phyloP scores from a whole-genome alignment of 768 basidiomycete genomes.

The Daedaleopsis sinensis region DNA sequence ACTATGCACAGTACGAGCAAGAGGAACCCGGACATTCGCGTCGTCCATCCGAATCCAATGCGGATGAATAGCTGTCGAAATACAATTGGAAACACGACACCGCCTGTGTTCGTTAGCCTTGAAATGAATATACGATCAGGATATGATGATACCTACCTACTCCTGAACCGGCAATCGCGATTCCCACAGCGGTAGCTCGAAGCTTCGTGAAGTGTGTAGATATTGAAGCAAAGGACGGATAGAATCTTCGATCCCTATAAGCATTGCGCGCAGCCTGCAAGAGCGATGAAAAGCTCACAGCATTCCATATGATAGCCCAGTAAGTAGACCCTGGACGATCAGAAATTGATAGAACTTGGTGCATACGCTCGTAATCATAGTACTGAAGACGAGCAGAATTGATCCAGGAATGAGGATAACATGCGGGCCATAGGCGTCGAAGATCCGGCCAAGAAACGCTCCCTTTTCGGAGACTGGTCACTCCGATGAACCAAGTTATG shows the following conservation, averaged over 20 bases:
- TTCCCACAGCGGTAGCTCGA: constrained; percentile 71
- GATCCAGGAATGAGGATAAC: constrained; percentile 56
- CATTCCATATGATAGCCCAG: constrained; percentile 65
- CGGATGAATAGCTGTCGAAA: constrained; percentile 57
- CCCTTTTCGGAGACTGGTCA: constrained; percentile 44
- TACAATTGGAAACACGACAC: constrained; percentile 69
- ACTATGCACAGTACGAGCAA: constrained; percentile 49
- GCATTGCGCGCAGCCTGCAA: neutral
- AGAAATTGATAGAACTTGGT: constrained; percentile 62
- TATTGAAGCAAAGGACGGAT: constrained; percentile 67
- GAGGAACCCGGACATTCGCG: constrained; percentile 58
- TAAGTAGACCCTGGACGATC: constrained; percentile 63
- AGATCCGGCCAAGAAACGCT: constrained; percentile 59
- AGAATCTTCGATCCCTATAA: constrained; percentile 52
- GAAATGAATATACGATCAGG: neutral
- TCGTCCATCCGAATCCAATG: constrained; percentile 65
- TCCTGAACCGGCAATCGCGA: constrained; percentile 33
- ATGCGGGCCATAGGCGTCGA: constrained; percentile 63
- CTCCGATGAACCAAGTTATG: neutral
- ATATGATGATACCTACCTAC: constrained; percentile 5
- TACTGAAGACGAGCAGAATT: constrained; percentile 48
- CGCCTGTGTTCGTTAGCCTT: constrained; percentile 47
- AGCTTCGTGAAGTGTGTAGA: constrained; percentile 67
- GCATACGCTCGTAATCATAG: constrained; percentile 64
- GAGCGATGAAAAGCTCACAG: constrained; percentile 46